phyloP scores from a whole-genome alignment of 2,329 filamentous ascomycete genomes.

The Exophiala sp. region DNA sequence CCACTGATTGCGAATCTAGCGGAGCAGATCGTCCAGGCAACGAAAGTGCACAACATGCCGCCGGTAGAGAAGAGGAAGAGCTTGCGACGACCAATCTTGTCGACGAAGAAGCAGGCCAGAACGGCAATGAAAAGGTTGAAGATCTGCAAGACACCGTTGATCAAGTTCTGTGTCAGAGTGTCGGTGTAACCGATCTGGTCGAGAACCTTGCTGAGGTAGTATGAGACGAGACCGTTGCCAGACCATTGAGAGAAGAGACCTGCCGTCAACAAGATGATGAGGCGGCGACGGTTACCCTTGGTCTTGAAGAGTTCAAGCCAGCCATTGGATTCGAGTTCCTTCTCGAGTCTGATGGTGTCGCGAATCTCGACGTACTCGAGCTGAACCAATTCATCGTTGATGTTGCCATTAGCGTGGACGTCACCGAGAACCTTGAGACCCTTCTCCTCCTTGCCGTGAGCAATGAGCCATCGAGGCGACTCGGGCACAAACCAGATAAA shows the following conservation, averaged over 20 bases:
- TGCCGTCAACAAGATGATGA: slow-evolving; percentile 45
- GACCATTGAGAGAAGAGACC: slow-evolving; percentile 59
- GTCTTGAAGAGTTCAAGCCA: slow-evolving; percentile 64
- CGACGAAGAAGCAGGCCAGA: slow-evolving; percentile 39
- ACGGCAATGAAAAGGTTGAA: slow-evolving; percentile 39
- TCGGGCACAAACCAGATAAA: slow-evolving; percentile 65
- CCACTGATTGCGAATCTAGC: slow-evolving; percentile 35
- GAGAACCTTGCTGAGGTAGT: slow-evolving; percentile 40
- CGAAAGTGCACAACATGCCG: slow-evolving; percentile 45
- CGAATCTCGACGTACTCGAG: slow-evolving; percentile 66
- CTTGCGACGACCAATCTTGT: slow-evolving; percentile 41
- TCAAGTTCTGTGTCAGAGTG: slow-evolving; percentile 38
- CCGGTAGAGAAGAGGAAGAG: slow-evolving; percentile 42
- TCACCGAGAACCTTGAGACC: slow-evolving; percentile 34
- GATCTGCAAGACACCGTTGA: slow-evolving; percentile 42
- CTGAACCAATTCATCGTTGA: slow-evolving; percentile 52
- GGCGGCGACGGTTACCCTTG: slow-evolving; percentile 48
- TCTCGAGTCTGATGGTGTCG: slow-evolving; percentile 60
- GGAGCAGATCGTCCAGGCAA: slow-evolving; percentile 42
- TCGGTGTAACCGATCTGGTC: slow-evolving; percentile 38
- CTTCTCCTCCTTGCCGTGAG: slow-evolving; percentile 31
- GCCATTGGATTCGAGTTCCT: slow-evolving; percentile 44
- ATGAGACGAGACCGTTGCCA: slow-evolving; percentile 47
- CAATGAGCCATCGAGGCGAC: slow-evolving; percentile 59
- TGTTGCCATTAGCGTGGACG: slow-evolving; percentile 41